phyloP scores from a whole-genome alignment of 202 grass and related monocot species.

The Zizania palustris region DNA sequence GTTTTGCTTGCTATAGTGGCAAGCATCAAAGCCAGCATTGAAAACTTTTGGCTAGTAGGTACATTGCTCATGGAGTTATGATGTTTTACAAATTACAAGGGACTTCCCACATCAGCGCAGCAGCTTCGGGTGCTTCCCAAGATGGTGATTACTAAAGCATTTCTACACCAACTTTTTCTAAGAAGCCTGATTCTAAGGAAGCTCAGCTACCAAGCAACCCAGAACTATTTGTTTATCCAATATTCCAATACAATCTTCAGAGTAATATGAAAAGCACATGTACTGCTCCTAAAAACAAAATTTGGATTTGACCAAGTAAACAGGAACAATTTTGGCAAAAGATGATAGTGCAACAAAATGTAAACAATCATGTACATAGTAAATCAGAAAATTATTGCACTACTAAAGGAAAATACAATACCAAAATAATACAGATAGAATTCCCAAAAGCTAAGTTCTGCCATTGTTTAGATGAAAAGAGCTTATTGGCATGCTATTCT shows the following conservation, averaged over 20 bases:
- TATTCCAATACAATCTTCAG: neutral
- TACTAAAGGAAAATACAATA: neutral
- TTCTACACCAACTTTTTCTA: neutral
- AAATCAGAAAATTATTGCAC: neutral
- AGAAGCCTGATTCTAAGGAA: neutral
- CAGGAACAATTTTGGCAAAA: slow-evolving; percentile 1
- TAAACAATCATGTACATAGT: neutral
- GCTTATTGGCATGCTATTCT: neutral
- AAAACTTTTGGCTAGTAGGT: no score
- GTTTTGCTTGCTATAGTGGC: no score
- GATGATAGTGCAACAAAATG: neutral
- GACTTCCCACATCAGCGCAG: neutral
- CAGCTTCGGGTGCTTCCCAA: neutral
- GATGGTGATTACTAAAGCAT: neutral
- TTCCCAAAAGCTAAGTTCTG: neutral
- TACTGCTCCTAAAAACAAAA: neutral
- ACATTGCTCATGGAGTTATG: no score
- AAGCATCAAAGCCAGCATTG: no score
- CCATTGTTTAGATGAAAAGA: neutral
- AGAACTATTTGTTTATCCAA: neutral
- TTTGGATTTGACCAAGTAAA: slow-evolving; percentile 10
- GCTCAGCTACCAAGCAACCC: slow-evolving; percentile 2
- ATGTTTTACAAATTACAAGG: neutral
- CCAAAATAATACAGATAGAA: neutral
- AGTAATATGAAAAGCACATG: neutral